phyloP scores from a whole-genome alignment of 2,329 filamentous ascomycete species.

The Thielaviopsis musarum region DNA sequence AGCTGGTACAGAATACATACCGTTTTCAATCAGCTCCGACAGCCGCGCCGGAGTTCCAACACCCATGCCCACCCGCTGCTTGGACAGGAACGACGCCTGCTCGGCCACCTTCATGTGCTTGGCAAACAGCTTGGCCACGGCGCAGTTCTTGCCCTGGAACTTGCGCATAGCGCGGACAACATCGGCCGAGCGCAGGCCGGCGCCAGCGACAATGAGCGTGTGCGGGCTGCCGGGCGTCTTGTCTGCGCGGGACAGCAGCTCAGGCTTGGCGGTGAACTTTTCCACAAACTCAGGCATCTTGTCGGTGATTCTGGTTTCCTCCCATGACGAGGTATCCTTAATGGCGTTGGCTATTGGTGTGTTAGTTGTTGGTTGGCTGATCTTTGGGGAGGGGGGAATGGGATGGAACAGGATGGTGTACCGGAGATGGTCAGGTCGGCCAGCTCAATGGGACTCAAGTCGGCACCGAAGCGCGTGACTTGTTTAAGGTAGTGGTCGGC shows the following conservation, averaged over 20 bases:
- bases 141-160: conserved; percentile 62
- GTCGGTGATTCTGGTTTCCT: conserved; percentile 39
- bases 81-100: conserved; percentile 58
- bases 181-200: conserved; percentile 74
- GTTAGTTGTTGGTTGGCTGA: background rate
- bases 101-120: conserved; percentile 96
- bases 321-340: conserved; percentile 62
- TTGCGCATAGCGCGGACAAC: conserved; percentile 59
- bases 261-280: conserved; percentile 37
- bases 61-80: conserved; percentile 59
- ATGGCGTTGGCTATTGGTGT: conserved; percentile 47
- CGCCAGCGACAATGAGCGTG: conserved; percentile 73
- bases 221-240: conserved; percentile 60
- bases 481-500: conserved; percentile 75
- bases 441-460: conserved; percentile 70
- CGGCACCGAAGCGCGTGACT: conserved; percentile 58
- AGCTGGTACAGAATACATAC: conserved; percentile 25
- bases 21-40: conserved; percentile 65
- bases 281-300: conserved; percentile 49
- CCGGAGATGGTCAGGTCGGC: conserved; percentile 68
- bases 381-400: background rate
- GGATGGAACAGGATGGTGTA: conserved; percentile 22
- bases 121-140: conserved; percentile 83
- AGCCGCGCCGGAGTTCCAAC: conserved; percentile 80
- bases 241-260: conserved; percentile 45